Base-by-base conservation (phyloP, 1,284 basidiomycete genomes). In the Meira nashicola region DNA sequence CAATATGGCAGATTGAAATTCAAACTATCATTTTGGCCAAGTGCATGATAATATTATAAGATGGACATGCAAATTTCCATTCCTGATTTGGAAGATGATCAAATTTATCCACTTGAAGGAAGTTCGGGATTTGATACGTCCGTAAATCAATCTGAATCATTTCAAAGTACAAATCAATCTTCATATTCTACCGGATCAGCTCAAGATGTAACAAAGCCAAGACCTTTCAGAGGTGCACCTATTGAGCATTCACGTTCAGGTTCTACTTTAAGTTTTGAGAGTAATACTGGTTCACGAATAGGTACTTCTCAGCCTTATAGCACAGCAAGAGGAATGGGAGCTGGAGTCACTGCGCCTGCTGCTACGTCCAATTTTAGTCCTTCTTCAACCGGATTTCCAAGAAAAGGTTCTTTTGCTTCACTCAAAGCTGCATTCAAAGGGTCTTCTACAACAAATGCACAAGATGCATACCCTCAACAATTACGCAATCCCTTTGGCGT, bases 31-130 rank as follows among this genome's bases (percentile, higher is more conserved):
- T 33, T 33, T 33, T 8, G 28, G 28, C 28, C 28, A 33, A 8
- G 28, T 33, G 28, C 28, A 33, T 33, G 3, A 33, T 8, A 33
- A 33, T 33, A 3, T 33, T 8, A 12, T 50, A 58, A 23, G 11
- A 60, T 60, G 58, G 58, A 60, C 6, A 48, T 39, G 15, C 73
- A 76, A 64, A 71, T 76, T 43, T 66, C 72, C 39, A 75, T 76
- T 21, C 74, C 74, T 1, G 74, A 76, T 57, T 59, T 76, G 39
- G 74, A 76, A 48, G 74, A 71, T 33, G 73, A 72, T 46, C 62
- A 17, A 15, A 53, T 53, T 6, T 53, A 53, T 25, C 12, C 23
- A 7, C 17, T 15, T 3, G 28, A 41, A 5, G 43, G 43, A 17
- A 8, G 17, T 44, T 3, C 23, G 17, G 43, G 23, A 33, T 33